Percentiles rank a stretch among this genome's conserved stretches.
phyloP scores from a whole-genome alignment of 306 rosid genomes.

The Echinosophora koreensis region DNA sequence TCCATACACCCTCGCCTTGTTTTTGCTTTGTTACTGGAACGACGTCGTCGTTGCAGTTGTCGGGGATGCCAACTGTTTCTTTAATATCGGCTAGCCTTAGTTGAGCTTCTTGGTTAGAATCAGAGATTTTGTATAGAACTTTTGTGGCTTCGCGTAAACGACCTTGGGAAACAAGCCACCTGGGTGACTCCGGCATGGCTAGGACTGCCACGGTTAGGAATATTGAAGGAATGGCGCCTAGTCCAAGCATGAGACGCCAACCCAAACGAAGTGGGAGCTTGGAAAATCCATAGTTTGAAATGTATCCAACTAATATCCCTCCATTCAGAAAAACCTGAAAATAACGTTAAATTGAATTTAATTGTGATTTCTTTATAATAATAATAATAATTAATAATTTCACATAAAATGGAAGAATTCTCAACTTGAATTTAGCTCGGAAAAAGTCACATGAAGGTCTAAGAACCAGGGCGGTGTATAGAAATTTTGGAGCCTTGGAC shows the following conservation, averaged over 20 bases:
- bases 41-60: conserved; percentile 62
- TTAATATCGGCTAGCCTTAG: conserved; percentile 69
- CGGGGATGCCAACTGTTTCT: conserved; percentile 63
- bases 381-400: too few species aligned
- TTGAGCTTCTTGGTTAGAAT: conserved; percentile 62
- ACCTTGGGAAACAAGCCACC: conserved; percentile 83
- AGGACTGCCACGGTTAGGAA: conserved; percentile 57
- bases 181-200: conserved; percentile 85
- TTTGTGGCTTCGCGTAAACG: conserved; percentile 65
- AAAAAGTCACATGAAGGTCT: too few species aligned
- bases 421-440: too few species aligned
- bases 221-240: conserved; percentile 67
- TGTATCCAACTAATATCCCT: conserved; percentile 74
- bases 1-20: conserved; percentile 74
- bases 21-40: conserved; percentile 48
- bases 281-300: conserved; percentile 72
- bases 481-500: too few species aligned
- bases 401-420: too few species aligned
- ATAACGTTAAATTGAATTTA: not conserved
- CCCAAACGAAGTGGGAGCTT: conserved; percentile 56
- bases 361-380: too few species aligned
- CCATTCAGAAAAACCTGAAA: conserved; percentile 63
- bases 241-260: conserved; percentile 84
- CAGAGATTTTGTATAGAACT: conserved; percentile 69
- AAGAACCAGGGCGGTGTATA: too few species aligned